These are phyloP conservation scores for Geotrichum reessii DNA, from an alignment of 1,139 yeast species.

Conservation along the genomic window DNA sequence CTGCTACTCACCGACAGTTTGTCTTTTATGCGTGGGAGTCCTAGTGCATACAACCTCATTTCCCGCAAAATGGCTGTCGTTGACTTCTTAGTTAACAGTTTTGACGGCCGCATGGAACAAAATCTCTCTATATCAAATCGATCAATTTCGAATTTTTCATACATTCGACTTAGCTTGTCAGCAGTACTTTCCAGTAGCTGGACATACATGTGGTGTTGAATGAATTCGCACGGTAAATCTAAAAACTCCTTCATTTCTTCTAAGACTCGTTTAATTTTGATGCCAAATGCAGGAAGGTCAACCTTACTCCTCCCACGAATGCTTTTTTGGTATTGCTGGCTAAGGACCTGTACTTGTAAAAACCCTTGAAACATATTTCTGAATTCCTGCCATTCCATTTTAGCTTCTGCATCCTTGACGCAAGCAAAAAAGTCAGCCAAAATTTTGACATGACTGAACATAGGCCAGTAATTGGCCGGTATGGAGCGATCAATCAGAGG, in stretches of 20 bases:
- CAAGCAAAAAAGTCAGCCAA: background rate
- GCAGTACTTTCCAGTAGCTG: background rate
- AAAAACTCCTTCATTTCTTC: background rate
- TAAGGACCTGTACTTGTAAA: background rate
- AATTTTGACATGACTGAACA: background rate
- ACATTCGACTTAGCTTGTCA: background rate
- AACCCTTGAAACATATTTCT: background rate
- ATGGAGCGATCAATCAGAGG: background rate
- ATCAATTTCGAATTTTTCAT: background rate
- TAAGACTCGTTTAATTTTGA: background rate
- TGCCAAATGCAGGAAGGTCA: background rate
- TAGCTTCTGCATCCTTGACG: background rate
- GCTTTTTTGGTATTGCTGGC: background rate
- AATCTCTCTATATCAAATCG: background rate
- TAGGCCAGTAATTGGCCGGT: background rate
- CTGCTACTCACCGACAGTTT: background rate
- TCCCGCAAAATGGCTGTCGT: background rate
- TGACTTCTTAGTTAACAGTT: background rate
- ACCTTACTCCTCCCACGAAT: background rate
- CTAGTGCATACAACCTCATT: background rate
- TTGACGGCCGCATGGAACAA: background rate
- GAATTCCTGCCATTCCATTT: background rate
- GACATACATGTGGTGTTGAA: background rate
- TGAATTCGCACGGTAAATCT: background rate
- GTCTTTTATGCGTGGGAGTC: background rate